These are phyloP conservation scores for Stenocarpella maydis DNA, from an alignment of 2,329 filamentous ascomycete genomes.

Conservation along the genomic window DNA sequence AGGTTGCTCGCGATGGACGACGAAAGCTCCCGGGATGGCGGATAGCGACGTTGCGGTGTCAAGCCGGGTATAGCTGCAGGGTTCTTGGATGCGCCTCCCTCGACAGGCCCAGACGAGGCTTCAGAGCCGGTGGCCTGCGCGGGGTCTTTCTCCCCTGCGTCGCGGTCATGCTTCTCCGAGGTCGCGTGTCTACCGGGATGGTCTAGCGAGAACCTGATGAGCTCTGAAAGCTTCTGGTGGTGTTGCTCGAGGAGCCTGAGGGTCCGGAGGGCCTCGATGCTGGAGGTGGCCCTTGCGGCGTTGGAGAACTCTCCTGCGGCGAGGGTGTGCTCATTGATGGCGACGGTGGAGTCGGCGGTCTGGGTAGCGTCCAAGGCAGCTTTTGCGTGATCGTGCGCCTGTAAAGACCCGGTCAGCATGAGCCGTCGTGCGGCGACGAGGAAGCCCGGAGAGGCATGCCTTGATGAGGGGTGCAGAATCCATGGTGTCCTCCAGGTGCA, in stretches of 20 bases:
- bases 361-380: conserved; percentile 82
- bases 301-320: conserved; percentile 90
- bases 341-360: conserved; percentile 78
- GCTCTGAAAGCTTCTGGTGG: conserved; percentile 82
- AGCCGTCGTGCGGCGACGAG: conserved; percentile 26
- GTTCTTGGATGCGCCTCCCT: conserved; percentile 40
- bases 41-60: conserved; percentile 57
- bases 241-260: conserved; percentile 87
- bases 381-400: conserved; percentile 90
- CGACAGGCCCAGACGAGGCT: conserved; percentile 34
- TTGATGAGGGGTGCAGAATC: conserved; percentile 74
- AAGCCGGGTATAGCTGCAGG: conserved; percentile 45
- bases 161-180: conserved; percentile 48
- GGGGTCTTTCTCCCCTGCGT: conserved; percentile 46
- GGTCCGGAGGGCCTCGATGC: conserved; percentile 79
- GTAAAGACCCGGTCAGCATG: conserved; percentile 38
- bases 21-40: conserved; percentile 72
- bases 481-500: conserved; percentile 64
- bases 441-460: conserved; percentile 50
- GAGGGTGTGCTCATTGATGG: conserved; percentile 85
- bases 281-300: conserved; percentile 76
- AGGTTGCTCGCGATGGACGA: conserved; percentile 90
- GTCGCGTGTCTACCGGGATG: conserved; percentile 52
- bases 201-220: conserved; percentile 76
- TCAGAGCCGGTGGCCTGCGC: conserved; percentile 38